Evolutionary conservation across 2,329 filamentous ascomycete species (phyloP).

Genomic region (Stagonosporopsis vannaccii): DNA sequence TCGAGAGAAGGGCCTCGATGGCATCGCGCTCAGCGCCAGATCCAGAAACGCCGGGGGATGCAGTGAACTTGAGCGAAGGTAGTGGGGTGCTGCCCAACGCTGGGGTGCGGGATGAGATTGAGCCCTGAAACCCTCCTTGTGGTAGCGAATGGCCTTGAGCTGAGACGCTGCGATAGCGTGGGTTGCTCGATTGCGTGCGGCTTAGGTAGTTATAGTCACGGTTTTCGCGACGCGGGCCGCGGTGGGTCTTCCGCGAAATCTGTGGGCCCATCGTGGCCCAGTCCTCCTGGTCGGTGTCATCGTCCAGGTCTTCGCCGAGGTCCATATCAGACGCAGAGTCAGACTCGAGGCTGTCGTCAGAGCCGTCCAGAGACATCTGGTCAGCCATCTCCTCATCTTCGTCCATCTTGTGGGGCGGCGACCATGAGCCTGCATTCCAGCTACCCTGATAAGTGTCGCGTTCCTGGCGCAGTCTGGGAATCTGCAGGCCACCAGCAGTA

Average conservation of each 20-base stretch:
- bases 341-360: slow-evolving; percentile 58
- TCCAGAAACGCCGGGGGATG: slow-evolving; percentile 35
- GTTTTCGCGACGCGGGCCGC: slow-evolving; percentile 40
- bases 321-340: slow-evolving; percentile 73
- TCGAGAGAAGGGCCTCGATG: slow-evolving; percentile 78
- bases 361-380: slow-evolving; percentile 86
- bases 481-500: slow-evolving; percentile 53
- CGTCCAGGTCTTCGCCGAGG: slow-evolving; percentile 75
- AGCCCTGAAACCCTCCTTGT: slow-evolving; percentile 26
- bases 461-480: slow-evolving; percentile 49
- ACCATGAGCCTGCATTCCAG: slow-evolving; percentile 73
- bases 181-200: slow-evolving; percentile 42
- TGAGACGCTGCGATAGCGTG: slow-evolving; percentile 37
- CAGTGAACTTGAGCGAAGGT: slow-evolving; percentile 27
- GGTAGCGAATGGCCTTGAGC: slow-evolving; percentile 39
- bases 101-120: slow-evolving; percentile 25
- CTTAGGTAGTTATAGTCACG: slow-evolving; percentile 51
- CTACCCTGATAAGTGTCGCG: slow-evolving; percentile 61
- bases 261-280: slow-evolving; percentile 89
- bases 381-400: slow-evolving; percentile 70
- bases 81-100: slow-evolving; percentile 31
- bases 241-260: slow-evolving; percentile 43
- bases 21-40: slow-evolving; percentile 74
- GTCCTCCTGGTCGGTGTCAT: slow-evolving; percentile 94
- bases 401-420: slow-evolving; percentile 61